These are phyloP conservation scores for Tylopilus sp. DNA, from an alignment of 1,284 basidiomycete genomes.

Conservation along the genomic window DNA sequence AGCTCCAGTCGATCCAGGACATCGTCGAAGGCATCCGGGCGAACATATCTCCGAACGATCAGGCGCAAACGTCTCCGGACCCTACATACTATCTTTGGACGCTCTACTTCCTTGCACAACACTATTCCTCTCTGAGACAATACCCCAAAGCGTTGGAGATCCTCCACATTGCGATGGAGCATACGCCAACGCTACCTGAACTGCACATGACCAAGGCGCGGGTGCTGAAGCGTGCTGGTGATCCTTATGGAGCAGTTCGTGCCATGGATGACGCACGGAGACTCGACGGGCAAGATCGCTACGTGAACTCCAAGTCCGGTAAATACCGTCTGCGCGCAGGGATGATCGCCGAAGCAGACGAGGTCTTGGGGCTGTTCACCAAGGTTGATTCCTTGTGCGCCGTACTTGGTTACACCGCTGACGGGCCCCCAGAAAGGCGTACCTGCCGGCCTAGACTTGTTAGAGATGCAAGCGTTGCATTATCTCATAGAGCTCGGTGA, in stretches of 20 bases:
- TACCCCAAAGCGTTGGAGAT: conserved; percentile 63
- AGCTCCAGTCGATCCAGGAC: conserved; percentile 70
- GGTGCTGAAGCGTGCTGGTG: conserved; percentile 86
- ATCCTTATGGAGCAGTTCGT: conserved; percentile 71
- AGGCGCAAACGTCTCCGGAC: conserved; percentile 43
- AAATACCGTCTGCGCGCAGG: conserved; percentile 90
- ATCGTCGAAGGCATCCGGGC: conserved; percentile 59
- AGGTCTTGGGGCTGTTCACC: conserved; percentile 81
- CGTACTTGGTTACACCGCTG: background rate
- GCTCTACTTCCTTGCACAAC: conserved; percentile 92
- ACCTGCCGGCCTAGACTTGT: conserved; percentile 77
- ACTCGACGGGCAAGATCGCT: conserved; percentile 94
- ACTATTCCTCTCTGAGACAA: conserved; percentile 70
- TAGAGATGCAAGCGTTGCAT: conserved; percentile 95
- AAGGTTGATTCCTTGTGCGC: conserved; percentile 53
- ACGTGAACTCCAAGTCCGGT: conserved; percentile 91
- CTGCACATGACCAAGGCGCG: conserved; percentile 83
- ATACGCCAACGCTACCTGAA: conserved; percentile 95
- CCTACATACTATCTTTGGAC: conserved; percentile 94
- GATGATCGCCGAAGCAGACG: conserved; percentile 71
- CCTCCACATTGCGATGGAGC: conserved; percentile 67
- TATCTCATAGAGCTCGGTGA: conserved; percentile 86
- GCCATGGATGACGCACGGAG: conserved; percentile 81
- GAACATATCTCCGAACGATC: conserved; percentile 32
- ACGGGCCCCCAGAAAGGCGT: conserved; percentile 72